A percentile compares a stretch with the other conserved stretches of the same genome.
phyloP scores from a whole-genome alignment of 1,284 basidiomycete species.

The Malassezia japonica region DNA sequence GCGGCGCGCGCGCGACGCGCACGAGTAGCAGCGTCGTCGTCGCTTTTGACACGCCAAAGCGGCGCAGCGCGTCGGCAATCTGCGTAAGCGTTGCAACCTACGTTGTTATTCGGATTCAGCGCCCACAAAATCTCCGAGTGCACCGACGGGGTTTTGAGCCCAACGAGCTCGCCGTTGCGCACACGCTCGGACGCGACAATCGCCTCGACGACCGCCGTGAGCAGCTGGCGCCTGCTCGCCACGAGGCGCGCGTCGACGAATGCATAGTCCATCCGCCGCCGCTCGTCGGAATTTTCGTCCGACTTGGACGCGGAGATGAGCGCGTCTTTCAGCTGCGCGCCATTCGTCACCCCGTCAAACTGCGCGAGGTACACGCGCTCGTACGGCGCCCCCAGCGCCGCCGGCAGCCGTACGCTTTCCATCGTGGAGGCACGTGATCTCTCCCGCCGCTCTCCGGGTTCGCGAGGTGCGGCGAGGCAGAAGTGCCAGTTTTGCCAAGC shows the following conservation, averaged over 20 bases:
- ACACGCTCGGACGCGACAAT: constrained; percentile 6
- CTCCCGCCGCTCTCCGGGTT: too few relatives aligned
- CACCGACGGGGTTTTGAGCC: constrained; percentile 19
- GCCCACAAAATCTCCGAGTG: constrained; percentile 22
- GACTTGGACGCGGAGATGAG: constrained; percentile 13
- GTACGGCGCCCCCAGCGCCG: background rate
- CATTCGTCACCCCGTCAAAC: constrained; percentile 12
- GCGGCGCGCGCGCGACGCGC: constrained; percentile 1
- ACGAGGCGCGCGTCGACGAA: constrained; percentile 15
- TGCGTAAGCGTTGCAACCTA: constrained; percentile 8
- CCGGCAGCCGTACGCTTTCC: constrained; percentile 14
- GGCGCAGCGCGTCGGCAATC: constrained; percentile 17
- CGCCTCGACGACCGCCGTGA: constrained; percentile 15
- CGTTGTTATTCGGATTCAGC: constrained; percentile 18
- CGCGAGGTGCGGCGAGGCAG: too few relatives aligned
- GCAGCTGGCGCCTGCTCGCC: constrained; percentile 6
- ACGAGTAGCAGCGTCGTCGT: constrained; percentile 12
- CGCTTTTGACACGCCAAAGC: constrained; percentile 12
- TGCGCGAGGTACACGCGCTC: constrained; percentile 11
- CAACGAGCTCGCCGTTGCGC: background rate
- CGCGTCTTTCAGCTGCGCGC: constrained; percentile 8
- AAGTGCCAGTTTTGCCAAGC: too few relatives aligned
- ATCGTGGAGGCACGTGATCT: constrained; percentile 5
- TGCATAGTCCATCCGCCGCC: constrained; percentile 12
- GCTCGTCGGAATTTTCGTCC: constrained; percentile 4